Base-by-base conservation (phyloP, 306 rosid species). In the Acacia melanoxylon region DNA sequence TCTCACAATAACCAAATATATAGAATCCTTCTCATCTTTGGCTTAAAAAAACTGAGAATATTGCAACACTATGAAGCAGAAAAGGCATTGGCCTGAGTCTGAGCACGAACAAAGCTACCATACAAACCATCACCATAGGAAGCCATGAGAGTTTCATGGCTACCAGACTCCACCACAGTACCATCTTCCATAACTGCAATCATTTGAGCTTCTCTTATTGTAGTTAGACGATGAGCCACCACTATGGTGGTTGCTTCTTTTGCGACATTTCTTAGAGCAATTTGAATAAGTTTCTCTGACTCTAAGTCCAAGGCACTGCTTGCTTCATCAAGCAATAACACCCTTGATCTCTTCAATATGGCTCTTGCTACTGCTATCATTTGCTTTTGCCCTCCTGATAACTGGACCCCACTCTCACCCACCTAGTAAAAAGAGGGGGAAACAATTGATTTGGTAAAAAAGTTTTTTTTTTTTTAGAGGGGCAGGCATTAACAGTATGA, bases 361-460 rank as follows among this genome's bases (percentile, higher is more conserved):
- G 97, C 97, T 65, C 97, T 91, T 35, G 98, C 96, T 84, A 93
- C 91, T 68, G 96, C 96, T 46, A 93, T 85, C 82, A 97, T 87
- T 83, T 93, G 98, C 77, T 93, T 95, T 77, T 92, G 97, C 12
- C 98, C 97, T n/a, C 98, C 94, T 6, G 93, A 95, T 82, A 95
- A 84, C 74, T 95, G 99, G 73, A 86, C 91, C 49, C 96, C 97
- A 2, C 94, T 91, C 75, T 91, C 91, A 42, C 98, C 97, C 73
- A 93, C 93, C 96, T 91, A 51, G n/a, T 6, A 2, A 22, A 76
- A 25, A 24, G 17, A 40, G 17, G 52, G 3, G 12, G 13, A 13
- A 46, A 46, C 52, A 11, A 46, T 46, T 46, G 52, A 2, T 46
- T 46, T 46, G 17, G 15, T 46, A 11, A 46, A 13, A 46, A 46